Conservation (phyloP, 163 green algal genomes). For the Chlamydomonas reinhardtii region DNA sequence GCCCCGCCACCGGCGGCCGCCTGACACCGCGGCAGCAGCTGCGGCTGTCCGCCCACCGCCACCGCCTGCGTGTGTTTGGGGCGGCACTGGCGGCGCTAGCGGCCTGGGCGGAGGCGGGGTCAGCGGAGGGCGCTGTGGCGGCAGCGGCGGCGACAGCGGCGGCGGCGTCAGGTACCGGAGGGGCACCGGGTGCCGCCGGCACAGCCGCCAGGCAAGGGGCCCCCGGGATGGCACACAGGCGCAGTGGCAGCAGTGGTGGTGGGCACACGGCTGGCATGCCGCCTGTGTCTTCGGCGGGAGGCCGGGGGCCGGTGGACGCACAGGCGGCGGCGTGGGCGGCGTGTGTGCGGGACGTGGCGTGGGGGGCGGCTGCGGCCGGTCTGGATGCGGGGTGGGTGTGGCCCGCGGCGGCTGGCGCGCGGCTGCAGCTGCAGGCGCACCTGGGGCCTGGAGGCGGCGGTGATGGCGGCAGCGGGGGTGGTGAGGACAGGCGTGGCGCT, state of each 20-base stretch:
- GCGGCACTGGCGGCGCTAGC: constrained; percentile 27
- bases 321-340: background rate
- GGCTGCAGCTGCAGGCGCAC: too few species aligned
- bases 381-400: background rate
- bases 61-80: constrained; percentile 21
- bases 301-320: background rate
- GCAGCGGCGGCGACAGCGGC: background rate
- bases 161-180: too few species aligned
- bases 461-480: too few species aligned
- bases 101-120: background rate
- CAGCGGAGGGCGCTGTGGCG: background rate
- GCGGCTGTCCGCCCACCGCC: background rate
- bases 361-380: background rate
- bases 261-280: too few species aligned
- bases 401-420: too few species aligned
- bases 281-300: background rate
- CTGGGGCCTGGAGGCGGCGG: too few species aligned
- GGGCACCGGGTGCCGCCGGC: too few species aligned
- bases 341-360: constrained; percentile 11
- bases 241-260: background rate
- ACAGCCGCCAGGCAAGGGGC: too few species aligned
- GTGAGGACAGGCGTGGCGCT: too few species aligned
- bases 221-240: too few species aligned
- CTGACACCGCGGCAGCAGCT: background rate
- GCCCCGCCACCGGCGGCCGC: background rate